Conservation (phyloP, 2,329 filamentous ascomycete species). For the Alternaria triticina region DNA sequence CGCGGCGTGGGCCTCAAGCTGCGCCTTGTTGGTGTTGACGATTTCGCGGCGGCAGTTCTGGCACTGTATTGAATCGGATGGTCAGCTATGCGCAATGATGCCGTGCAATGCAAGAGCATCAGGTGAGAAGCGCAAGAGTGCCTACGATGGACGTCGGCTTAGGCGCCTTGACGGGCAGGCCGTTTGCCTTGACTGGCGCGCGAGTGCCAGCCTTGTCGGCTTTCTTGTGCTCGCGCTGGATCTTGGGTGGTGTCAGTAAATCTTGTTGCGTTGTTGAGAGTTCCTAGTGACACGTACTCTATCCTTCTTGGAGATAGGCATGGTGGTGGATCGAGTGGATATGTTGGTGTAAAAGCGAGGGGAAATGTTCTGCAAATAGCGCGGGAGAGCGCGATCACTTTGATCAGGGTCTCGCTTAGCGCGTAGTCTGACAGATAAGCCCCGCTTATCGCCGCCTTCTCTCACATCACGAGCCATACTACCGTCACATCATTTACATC, state of each 20-base stretch:
- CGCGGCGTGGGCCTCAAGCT: constrained; percentile 60
- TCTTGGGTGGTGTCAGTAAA: constrained; percentile 39
- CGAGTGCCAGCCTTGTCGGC: constrained; percentile 62
- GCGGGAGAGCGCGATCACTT: background rate
- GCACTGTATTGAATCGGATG: constrained; percentile 47
- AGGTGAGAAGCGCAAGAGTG: background rate
- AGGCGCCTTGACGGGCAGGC: constrained; percentile 61
- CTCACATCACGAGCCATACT: background rate
- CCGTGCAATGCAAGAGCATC: constrained; percentile 4
- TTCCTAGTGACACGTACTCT: too few relatives aligned
- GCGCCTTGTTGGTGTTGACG: constrained; percentile 59
- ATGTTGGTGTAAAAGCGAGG: background rate
- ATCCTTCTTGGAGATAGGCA: constrained; percentile 60
- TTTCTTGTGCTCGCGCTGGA: constrained; percentile 61
- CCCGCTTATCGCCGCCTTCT: background rate
- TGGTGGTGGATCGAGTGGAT: constrained; percentile 25
- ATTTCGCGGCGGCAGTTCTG: constrained; percentile 60
- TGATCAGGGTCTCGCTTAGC: constrained; percentile 10
- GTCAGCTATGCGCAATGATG: background rate
- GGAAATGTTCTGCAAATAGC: constrained; percentile 7
- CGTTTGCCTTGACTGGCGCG: constrained; percentile 61
- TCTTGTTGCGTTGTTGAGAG: too few relatives aligned
- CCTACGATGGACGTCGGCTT: constrained; percentile 60
- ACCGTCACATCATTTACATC: background rate
- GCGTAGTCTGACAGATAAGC: constrained; percentile 2